Conservation (phyloP, 345 rosid species). For the Stellera chamaejasme region DNA sequence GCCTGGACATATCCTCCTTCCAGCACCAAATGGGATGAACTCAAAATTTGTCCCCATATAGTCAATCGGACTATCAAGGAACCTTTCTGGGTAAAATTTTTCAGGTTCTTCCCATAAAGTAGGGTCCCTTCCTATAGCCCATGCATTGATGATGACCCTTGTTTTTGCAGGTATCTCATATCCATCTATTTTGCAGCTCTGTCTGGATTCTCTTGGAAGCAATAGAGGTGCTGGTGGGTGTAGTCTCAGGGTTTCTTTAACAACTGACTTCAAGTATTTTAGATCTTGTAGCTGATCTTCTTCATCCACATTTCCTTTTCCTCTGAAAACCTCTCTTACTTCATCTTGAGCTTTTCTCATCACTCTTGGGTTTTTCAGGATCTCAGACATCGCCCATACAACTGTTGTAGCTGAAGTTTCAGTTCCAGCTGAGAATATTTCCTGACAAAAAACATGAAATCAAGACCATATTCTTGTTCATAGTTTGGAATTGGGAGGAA, state of each 20-base stretch:
- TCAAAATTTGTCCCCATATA: slow-evolving; percentile 18
- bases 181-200: slow-evolving; percentile 16
- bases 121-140: slow-evolving; percentile 27
- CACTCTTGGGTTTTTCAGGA: slow-evolving; percentile 21
- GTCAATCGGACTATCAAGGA: slow-evolving; percentile 9
- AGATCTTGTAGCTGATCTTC: slow-evolving; percentile 7
- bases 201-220: slow-evolving; percentile 19
- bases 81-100: slow-evolving; percentile 24
- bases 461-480: too few species aligned
- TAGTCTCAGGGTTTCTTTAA: slow-evolving; percentile 30
- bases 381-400: slow-evolving; percentile 26
- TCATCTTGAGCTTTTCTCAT: slow-evolving; percentile 23
- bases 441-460: slow-evolving; percentile 6
- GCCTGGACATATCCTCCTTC: slow-evolving; percentile 29
- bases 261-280: slow-evolving; percentile 11
- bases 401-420: slow-evolving; percentile 23
- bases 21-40: slow-evolving; percentile 23
- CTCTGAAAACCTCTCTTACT: slow-evolving; percentile 15
- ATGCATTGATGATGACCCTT: slow-evolving; percentile 19
- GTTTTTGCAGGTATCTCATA: slow-evolving; percentile 21
- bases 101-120: slow-evolving; percentile 19
- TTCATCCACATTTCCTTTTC: slow-evolving; percentile 13
- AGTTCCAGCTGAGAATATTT: slow-evolving; percentile 20
- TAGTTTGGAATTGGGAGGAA: too few species aligned
- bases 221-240: slow-evolving; percentile 21